Percentiles rank a stretch among this genome's conserved stretches.
Evolutionary conservation across 495 filamentous ascomycete species (phyloP).

Genomic region (Talaromyces ruber): DNA sequence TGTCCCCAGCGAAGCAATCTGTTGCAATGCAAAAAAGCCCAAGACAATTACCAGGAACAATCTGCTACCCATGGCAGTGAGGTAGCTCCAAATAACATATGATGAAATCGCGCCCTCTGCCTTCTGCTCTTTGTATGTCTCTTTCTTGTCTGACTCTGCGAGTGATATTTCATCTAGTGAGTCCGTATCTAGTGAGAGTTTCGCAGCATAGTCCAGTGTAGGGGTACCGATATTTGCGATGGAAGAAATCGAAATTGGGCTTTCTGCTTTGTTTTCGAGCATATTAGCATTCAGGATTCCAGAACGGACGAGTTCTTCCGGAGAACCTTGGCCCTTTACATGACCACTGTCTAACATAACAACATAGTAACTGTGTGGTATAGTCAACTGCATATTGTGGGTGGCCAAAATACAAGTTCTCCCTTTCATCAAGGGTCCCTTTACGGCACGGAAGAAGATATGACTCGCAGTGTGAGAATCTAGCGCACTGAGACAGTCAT

Average conservation of each 20-base stretch:
- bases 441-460: slow-evolving; percentile 64
- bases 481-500: slow-evolving; percentile 66
- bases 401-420: slow-evolving; percentile 70
- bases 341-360: slow-evolving; percentile 58
- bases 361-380: slow-evolving; percentile 58
- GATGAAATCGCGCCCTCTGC: background rate
- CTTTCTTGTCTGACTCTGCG: too few species aligned
- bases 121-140: background rate
- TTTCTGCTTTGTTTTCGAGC: background rate
- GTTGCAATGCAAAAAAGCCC: background rate
- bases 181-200: background rate
- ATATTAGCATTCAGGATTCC: background rate
- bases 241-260: too few species aligned
- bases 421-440: slow-evolving; percentile 52
- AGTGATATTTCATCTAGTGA: too few species aligned
- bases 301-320: background rate
- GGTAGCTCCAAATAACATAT: background rate
- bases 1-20: background rate
- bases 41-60: background rate
- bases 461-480: slow-evolving; percentile 64
- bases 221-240: too few species aligned
- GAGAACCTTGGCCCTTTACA: slow-evolving; percentile 24
- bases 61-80: background rate
- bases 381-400: slow-evolving; percentile 64
- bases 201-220: too few species aligned